These are phyloP conservation scores for Xylaria bambusicola DNA, from an alignment of 495 filamentous ascomycete species.

Conservation along the genomic window DNA sequence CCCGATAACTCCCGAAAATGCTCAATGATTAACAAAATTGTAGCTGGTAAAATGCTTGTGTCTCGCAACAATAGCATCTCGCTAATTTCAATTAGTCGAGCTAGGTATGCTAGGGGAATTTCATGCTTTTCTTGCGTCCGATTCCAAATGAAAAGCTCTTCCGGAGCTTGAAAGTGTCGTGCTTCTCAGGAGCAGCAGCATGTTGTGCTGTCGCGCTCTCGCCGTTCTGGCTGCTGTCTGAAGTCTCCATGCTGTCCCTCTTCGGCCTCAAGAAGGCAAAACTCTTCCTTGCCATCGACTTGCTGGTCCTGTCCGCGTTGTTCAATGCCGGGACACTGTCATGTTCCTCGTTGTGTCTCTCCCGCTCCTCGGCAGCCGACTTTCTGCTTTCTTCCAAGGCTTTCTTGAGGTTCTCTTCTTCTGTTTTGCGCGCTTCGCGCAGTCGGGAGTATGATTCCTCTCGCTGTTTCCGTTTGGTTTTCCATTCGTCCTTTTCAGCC, in stretches of 20 bases:
- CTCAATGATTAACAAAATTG: too few species aligned
- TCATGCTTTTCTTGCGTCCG: constrained; percentile 60
- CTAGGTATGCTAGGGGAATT: constrained; percentile 24
- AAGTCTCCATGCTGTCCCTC: constrained; percentile 31
- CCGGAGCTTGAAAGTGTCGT: constrained; percentile 39
- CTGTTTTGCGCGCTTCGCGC: constrained; percentile 37
- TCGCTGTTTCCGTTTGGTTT: constrained; percentile 55
- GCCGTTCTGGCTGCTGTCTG: constrained; percentile 36
- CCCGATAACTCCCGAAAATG: constrained; percentile 14
- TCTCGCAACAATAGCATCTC: too few species aligned
- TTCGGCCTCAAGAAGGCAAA: constrained; percentile 47
- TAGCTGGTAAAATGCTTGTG: too few species aligned
- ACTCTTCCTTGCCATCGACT: constrained; percentile 51
- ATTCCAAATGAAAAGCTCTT: constrained; percentile 60
- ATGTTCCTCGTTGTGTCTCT: constrained; percentile 37
- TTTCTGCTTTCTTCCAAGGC: constrained; percentile 47
- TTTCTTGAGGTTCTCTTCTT: constrained; percentile 43
- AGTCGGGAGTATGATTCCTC: constrained; percentile 34
- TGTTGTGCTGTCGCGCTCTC: constrained; percentile 23
- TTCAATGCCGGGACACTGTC: constrained; percentile 42
- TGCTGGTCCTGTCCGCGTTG: constrained; percentile 40
- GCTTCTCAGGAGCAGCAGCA: constrained; percentile 22
- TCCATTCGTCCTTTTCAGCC: constrained; percentile 65
- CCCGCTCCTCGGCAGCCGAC: constrained; percentile 43
- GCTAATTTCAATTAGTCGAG: too few species aligned